These are phyloP conservation scores for Nannizziopsis barbatae DNA, from an alignment of 2,329 filamentous ascomycete species.

Conservation along the genomic window DNA sequence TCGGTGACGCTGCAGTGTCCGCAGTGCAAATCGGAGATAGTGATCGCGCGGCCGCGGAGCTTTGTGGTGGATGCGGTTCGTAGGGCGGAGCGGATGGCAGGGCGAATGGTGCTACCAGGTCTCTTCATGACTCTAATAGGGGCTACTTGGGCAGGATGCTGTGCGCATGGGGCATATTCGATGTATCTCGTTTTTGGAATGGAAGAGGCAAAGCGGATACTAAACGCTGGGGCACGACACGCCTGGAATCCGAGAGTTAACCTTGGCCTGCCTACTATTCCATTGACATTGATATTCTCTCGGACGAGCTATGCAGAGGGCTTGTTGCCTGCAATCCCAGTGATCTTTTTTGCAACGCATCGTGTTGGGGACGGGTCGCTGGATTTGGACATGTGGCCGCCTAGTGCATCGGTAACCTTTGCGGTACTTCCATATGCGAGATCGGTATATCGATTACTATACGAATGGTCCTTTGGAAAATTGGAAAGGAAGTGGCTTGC, in stretches of 20 bases:
- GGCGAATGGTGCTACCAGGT: slow-evolving; percentile 52
- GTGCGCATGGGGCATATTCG: slow-evolving; percentile 50
- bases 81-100: slow-evolving; percentile 46
- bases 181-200: slow-evolving; percentile 56
- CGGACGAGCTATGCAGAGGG: slow-evolving; percentile 54
- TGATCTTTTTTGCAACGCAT: slow-evolving; percentile 44
- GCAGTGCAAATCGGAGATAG: slow-evolving; percentile 75
- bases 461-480: slow-evolving; percentile 47
- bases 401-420: slow-evolving; percentile 54
- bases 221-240: slow-evolving; percentile 31
- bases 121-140: slow-evolving; percentile 43
- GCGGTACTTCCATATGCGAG: slow-evolving; percentile 56
- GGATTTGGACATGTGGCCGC: slow-evolving; percentile 53
- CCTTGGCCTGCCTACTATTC: slow-evolving; percentile 56
- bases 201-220: slow-evolving; percentile 47
- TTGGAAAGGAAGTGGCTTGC: slow-evolving; percentile 51
- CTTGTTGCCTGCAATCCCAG: slow-evolving; percentile 51
- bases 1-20: slow-evolving; percentile 64
- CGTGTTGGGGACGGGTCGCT: slow-evolving; percentile 31
- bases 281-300: slow-evolving; percentile 55
- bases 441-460: slow-evolving; percentile 52
- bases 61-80: slow-evolving; percentile 57
- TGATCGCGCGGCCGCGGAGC: slow-evolving; percentile 63
- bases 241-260: slow-evolving; percentile 42
- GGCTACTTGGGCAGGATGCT: slow-evolving; percentile 42